A percentile compares a stretch with the other conserved stretches of the same genome.
These are phyloP conservation scores for Ammopiptanthus mongolicus DNA, from an alignment of 306 rosid genomes.

Conservation along the genomic window DNA sequence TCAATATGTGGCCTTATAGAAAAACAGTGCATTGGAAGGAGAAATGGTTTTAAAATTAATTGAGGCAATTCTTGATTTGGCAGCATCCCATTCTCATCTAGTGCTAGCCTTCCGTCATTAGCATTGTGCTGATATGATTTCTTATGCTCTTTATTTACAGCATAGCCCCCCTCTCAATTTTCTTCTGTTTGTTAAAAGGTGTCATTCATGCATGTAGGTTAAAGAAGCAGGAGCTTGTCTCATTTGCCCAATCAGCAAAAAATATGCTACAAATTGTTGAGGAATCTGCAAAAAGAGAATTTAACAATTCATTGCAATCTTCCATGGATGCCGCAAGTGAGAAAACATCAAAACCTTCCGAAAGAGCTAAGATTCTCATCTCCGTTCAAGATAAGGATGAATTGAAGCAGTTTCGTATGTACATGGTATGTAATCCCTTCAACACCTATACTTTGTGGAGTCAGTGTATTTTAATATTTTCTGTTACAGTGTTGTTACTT, in stretches of 20 bases:
- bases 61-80: neutral
- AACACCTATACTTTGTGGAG: neutral
- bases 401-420: conserved; percentile 65
- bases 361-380: conserved; percentile 66
- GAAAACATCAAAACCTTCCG: conserved; percentile 40
- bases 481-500: neutral
- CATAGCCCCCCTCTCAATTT: neutral
- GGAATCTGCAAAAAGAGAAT: conserved; percentile 49
- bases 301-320: conserved; percentile 23
- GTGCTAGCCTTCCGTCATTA: neutral
- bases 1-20: neutral
- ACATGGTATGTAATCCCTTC: conserved; percentile 46
- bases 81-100: neutral
- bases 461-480: neutral
- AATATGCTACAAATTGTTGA: conserved; percentile 42
- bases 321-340: conserved; percentile 31
- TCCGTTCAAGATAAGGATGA: conserved; percentile 73
- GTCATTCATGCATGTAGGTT: conserved; percentile 40
- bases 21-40: neutral
- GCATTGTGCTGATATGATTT: neutral
- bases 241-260: conserved; percentile 64
- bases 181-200: neutral
- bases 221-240: conserved; percentile 68
- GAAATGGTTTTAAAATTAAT: neutral
- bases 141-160: neutral